Base-by-base conservation (phyloP, 1,284 basidiomycete genomes). In the Phellopilus nigrolimitatus region DNA sequence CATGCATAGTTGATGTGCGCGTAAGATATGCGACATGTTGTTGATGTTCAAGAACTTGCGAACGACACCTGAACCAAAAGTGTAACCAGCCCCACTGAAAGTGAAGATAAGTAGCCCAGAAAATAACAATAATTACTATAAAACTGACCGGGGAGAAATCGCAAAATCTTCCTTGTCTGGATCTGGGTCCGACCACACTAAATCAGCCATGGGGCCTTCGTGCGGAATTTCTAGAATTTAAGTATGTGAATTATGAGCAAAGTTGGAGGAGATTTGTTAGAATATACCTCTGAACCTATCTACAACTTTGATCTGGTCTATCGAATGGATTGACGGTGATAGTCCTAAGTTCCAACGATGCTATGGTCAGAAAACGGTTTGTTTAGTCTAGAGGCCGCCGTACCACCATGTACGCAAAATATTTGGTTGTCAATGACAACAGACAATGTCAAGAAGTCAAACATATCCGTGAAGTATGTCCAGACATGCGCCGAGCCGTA, bases 391-490 rank as follows among this genome's bases (percentile, higher is more conserved):
- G 47, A 45, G 27, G 43, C 43, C 30, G 15, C 15, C 39, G 31
- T 42, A 88, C 93, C 95, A 60, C 95, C 95, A 62, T 99, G 95
- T 2, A 99, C 95, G 64, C 97, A 99, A 68, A 99, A 98, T 75
- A 99, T 98, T 63, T 87, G 88, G 73, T 99, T 92, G 71, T 99
- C 97, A 63, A 99, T 98, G 55, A 99, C 95, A 53, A 97, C 95
- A 31, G 91, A 94, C 46, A 99, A 75, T 5, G 97, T 99, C 58
- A 99, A 71, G 70, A 95, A 99, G 75, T 99, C 97, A 69, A 99
- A 99, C 97, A 99, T 98, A 73, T 99, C 97, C 55, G 97, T 99
- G 65, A 99, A 99, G 69, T 98, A 98, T 33, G 92, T 95, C 97
- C 97, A 99, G 34, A 98, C 95, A 61, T 91, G 89, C 22, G 94